phyloP scores from a whole-genome alignment of 495 filamentous ascomycete species.

The Neurospora tetraspora region DNA sequence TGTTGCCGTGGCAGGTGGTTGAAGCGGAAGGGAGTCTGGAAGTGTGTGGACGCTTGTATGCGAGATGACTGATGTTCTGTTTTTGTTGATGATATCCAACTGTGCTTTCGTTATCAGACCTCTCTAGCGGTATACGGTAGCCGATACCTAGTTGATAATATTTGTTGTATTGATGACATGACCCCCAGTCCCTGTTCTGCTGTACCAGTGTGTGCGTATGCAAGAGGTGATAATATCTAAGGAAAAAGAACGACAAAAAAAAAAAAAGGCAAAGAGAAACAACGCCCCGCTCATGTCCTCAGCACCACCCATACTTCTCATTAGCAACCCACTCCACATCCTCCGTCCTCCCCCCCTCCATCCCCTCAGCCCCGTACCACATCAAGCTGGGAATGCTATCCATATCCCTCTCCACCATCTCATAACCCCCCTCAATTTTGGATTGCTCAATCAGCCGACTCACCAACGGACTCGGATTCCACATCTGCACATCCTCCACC shows the following conservation, averaged over 20 bases:
- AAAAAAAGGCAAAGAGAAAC: background rate
- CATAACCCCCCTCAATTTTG: slow-evolving; percentile 23
- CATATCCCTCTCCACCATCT: slow-evolving; percentile 34
- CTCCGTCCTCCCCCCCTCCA: slow-evolving; percentile 52
- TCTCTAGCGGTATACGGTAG: background rate
- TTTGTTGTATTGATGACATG: background rate
- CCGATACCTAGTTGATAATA: background rate
- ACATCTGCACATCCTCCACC: slow-evolving; percentile 36
- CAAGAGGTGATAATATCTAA: background rate
- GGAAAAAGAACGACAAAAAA: background rate
- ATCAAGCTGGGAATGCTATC: slow-evolving; percentile 45
- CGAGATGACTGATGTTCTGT: background rate
- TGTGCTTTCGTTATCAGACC: background rate
- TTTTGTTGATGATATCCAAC: background rate
- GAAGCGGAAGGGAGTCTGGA: background rate
- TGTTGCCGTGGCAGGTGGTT: background rate
- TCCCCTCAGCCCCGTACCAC: slow-evolving; percentile 39
- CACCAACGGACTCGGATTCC: slow-evolving; percentile 37
- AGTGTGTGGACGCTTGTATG: background rate
- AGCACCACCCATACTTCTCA: slow-evolving; percentile 95
- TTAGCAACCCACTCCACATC: slow-evolving; percentile 77
- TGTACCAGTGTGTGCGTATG: background rate
- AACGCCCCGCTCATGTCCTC: slow-evolving; percentile 11
- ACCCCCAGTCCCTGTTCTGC: background rate
- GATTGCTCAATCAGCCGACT: slow-evolving; percentile 27